Evolutionary conservation across 495 filamentous ascomycete genomes (phyloP), one percentile per base, ranked within the genome.

Genomic region (Talaromyces thailandensis): DNA sequence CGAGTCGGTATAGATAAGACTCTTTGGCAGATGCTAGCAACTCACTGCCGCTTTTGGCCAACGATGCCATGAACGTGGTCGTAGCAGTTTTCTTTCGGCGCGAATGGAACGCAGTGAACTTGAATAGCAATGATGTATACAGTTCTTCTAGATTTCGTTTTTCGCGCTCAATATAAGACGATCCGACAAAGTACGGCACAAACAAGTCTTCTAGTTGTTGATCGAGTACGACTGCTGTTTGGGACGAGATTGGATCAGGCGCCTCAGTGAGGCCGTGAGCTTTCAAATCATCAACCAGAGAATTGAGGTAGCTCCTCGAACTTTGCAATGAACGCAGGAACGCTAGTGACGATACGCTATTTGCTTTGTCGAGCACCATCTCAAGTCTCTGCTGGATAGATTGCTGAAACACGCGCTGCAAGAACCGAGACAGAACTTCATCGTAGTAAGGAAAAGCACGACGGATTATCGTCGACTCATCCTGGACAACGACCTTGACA

Each of bases 161-260:
- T 72, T 99, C 95, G 56, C 91, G 86, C 67, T 99, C 95, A 68
- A 98, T 96, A 67, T 98, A 98, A 9, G 91, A 93, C 29, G 92
- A 92, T 4, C 93, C 92, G 31, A 92, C 84, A 59, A 99, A 89
- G 69, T 98, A 98, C 0, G 95, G 95, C 16, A 98, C 88, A 67
- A 99, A 98, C 11, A 99, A 75, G 64, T 98, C 95, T 64, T 98
- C 95, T 48, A 99, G 78, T 72, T 99, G 96, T 69, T 97, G 94
- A 69, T 99, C 95, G 26, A 99, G 80, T 12, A 88, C 83, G 31
- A 93, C 80, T 0, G 92, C 84, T 28, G 90, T 94, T 67, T 94
- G 89, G 2, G 91, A 86, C 6, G 92, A 94, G 31, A 91, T 90
- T 0, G 92, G 84, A 64, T 96, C 94, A 0, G 95, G 95, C 64